Conservation (phyloP, 257 asterid genomes). For the Lithospermum erythrorhizon region DNA sequence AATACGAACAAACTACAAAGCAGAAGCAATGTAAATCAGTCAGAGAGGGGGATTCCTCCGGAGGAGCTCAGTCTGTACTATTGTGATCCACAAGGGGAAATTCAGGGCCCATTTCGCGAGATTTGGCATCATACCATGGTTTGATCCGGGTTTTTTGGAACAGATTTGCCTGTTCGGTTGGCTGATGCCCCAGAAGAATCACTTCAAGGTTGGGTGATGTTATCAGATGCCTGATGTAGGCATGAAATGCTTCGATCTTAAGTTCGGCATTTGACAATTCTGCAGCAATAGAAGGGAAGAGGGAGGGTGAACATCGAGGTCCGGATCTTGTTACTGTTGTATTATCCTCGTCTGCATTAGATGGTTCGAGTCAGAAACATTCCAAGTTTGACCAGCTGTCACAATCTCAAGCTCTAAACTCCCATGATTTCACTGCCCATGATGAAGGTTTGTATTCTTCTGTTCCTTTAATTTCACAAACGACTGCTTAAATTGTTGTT, state of each 20-base stretch:
- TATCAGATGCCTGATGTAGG: conserved; percentile 71
- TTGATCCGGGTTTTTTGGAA: conserved; percentile 92
- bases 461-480: conserved; percentile 3
- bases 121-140: conserved; percentile 90
- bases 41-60: conserved; percentile 46
- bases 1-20: conserved; percentile 26
- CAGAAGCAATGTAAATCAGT: conserved; percentile 27
- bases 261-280: conserved; percentile 37
- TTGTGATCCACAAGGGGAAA: conserved; percentile 90
- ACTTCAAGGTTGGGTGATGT: conserved; percentile 80
- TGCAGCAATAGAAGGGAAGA: conserved; percentile 28
- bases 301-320: conserved; percentile 27
- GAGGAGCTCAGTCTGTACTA: conserved; percentile 84
- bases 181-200: conserved; percentile 74
- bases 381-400: conserved; percentile 46
- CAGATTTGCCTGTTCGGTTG: conserved; percentile 82
- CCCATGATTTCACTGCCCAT: conserved; percentile 39
- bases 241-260: conserved; percentile 25
- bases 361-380: conserved; percentile 39
- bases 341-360: conserved; percentile 25
- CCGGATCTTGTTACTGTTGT: conserved; percentile 34
- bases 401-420: conserved; percentile 36
- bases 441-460: conserved; percentile 56
- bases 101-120: conserved; percentile 98
- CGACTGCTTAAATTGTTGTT: neutral